These are phyloP conservation scores for Gossypium bickii DNA, from an alignment of 345 rosid genomes.

Conservation along the genomic window DNA sequence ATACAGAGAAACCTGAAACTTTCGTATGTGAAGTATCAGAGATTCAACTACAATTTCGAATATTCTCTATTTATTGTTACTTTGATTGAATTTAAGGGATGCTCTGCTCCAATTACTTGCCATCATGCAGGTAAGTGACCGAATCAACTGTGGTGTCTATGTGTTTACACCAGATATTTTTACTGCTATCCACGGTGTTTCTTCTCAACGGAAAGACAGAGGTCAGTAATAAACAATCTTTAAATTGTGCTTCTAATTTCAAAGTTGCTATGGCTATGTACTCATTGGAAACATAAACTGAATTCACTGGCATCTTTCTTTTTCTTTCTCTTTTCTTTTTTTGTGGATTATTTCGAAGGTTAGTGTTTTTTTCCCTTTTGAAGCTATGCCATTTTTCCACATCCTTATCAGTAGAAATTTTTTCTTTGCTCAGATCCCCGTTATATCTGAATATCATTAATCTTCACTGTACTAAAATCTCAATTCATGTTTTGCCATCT, in stretches of 20 bases:
- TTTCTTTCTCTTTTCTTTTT: background rate
- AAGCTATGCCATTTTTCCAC: conserved; percentile 1
- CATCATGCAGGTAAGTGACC: conserved; percentile 77
- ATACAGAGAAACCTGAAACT: conserved; percentile 94
- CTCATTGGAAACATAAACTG: background rate
- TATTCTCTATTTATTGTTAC: background rate
- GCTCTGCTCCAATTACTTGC: conserved; percentile 11
- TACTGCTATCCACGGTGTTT: conserved; percentile 64
- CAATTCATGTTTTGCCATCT: conserved; percentile 13
- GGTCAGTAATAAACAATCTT: conserved; percentile 36
- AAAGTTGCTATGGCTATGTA: background rate
- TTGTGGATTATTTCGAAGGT: background rate
- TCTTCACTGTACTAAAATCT: background rate
- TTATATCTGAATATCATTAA: background rate
- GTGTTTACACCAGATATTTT: conserved; percentile 78
- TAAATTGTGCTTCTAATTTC: background rate
- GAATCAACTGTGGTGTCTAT: conserved; percentile 85
- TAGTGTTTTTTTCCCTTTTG: background rate
- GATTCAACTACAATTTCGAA: background rate
- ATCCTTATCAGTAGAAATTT: background rate
- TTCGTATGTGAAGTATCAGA: conserved; percentile 54
- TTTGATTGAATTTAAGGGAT: conserved; percentile 4
- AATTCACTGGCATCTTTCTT: conserved; percentile 1
- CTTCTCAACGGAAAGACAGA: conserved; percentile 59
- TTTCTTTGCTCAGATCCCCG: background rate